These are phyloP conservation scores for Komagataella kurtzmanii DNA, from an alignment of 805 yeast genomes.

Conservation along the genomic window DNA sequence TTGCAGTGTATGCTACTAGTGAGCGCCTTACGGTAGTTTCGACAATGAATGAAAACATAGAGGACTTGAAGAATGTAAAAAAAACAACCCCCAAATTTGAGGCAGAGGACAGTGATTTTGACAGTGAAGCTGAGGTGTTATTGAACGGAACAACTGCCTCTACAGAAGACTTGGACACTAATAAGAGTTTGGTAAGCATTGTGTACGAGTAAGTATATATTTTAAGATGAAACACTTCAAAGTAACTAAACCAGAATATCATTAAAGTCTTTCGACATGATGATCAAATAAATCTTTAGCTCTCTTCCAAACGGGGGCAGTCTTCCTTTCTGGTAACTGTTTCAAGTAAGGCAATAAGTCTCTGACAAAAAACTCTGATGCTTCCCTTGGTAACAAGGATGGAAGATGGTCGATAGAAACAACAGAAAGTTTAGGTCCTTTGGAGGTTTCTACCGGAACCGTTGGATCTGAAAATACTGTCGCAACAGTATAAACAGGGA, in stretches of 20 bases:
- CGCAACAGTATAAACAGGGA: constrained; percentile 85
- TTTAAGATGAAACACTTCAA: constrained; percentile 19
- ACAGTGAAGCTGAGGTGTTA: constrained; percentile 43
- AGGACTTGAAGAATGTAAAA: constrained; percentile 58
- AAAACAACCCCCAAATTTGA: constrained; percentile 19
- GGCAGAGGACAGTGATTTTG: constrained; percentile 36
- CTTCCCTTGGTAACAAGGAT: constrained; percentile 89
- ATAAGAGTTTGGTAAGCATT: not conserved
- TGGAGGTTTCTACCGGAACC: constrained; percentile 63
- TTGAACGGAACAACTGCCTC: not conserved
- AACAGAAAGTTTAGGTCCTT: constrained; percentile 81
- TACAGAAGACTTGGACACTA: constrained; percentile 1
- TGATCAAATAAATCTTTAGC: constrained; percentile 76
- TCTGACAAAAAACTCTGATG: constrained; percentile 80
- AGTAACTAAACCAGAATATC: constrained; percentile 3
- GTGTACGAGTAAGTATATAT: not conserved
- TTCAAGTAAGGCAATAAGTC: constrained; percentile 85
- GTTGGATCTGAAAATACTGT: constrained; percentile 90
- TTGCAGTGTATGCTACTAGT: constrained; percentile 83
- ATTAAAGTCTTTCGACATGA: constrained; percentile 60
- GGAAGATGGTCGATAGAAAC: constrained; percentile 96
- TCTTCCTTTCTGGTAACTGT: constrained; percentile 68
- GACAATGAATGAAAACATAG: constrained; percentile 64
- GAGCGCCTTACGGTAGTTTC: constrained; percentile 85
- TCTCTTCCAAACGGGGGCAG: constrained; percentile 84